These are phyloP conservation scores for Parathielavia hyrcaniae DNA, from an alignment of 495 filamentous ascomycete genomes.

Conservation along the genomic window DNA sequence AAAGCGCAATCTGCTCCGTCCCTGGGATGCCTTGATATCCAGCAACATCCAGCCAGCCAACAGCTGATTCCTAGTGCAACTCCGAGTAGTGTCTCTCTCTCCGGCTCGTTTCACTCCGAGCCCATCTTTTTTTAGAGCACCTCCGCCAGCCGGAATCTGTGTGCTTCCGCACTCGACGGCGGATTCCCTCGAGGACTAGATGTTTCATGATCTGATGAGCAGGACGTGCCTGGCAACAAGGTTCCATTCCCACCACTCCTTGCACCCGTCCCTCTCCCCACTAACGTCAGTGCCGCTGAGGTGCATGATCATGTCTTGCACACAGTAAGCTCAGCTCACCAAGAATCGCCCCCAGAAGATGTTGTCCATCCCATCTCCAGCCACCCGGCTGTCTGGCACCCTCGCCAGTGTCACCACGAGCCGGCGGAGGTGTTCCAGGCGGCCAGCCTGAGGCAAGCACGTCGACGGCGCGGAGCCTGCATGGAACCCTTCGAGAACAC, in stretches of 20 bases:
- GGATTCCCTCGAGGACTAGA: conserved; percentile 15
- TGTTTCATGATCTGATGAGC: conserved; percentile 23
- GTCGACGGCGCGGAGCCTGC: conserved; percentile 9
- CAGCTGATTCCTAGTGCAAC: not conserved
- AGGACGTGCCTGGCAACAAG: conserved; percentile 2
- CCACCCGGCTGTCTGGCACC: conserved; percentile 11
- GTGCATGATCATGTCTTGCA: conserved; percentile 12
- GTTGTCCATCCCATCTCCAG: conserved; percentile 12
- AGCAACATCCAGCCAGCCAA: not conserved
- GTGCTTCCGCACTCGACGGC: conserved; percentile 5
- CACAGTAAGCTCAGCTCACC: conserved; percentile 9
- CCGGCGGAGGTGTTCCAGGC: conserved; percentile 16
- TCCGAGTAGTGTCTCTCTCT: not conserved
- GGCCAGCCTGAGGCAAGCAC: not conserved
- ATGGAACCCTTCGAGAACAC: conserved; percentile 22
- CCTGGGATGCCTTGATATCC: not conserved
- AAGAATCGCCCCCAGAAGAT: not conserved
- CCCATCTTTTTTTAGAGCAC: conserved; percentile 11
- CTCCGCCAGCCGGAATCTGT: not conserved
- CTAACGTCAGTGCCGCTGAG: conserved; percentile 1
- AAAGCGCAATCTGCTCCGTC: not conserved
- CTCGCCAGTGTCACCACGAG: conserved; percentile 5
- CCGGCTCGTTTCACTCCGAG: conserved; percentile 5
- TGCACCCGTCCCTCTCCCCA: not conserved
- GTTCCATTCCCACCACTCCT: conserved; percentile 3